Evolutionary conservation across 139 green algal species (phyloP).

Genomic region (Chlorella vulgaris): DNA sequence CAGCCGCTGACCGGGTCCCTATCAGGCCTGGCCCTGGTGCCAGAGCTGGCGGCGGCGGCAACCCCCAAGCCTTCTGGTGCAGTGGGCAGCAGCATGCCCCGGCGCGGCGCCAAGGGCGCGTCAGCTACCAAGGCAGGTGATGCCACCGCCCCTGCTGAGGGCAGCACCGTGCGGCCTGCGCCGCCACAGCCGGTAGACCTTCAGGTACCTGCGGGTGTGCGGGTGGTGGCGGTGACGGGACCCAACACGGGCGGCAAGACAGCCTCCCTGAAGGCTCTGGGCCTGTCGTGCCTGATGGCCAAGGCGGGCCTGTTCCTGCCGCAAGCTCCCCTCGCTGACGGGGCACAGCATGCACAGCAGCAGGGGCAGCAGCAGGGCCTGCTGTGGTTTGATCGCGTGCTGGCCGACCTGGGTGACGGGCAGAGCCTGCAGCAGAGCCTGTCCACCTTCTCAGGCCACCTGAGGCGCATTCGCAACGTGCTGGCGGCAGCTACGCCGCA

Average conservation of each 20-base stretch:
- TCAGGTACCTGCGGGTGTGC: conserved; percentile 43
- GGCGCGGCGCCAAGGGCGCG: neutral
- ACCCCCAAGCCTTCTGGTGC: neutral
- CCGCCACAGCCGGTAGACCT: conserved; percentile 59
- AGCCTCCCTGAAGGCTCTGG: conserved; percentile 79
- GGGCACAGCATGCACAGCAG: neutral
- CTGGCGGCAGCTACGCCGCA: conserved; percentile 30
- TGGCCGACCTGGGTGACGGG: conserved; percentile 82
- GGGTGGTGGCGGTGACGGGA: conserved; percentile 76
- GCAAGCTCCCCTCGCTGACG: conserved; percentile 1
- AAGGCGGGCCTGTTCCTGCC: conserved; percentile 81
- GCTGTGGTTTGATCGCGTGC: conserved; percentile 59
- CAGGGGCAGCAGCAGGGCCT: neutral
- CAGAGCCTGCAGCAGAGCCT: conserved; percentile 80
- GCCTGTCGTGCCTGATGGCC: conserved; percentile 75
- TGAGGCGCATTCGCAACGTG: conserved; percentile 54
- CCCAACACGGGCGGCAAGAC: conserved; percentile 90
- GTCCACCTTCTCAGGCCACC: conserved; percentile 81
- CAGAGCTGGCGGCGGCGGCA: conserved; percentile 20
- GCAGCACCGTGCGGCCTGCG: neutral
- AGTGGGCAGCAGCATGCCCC: conserved; percentile 7
- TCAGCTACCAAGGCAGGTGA: neutral
- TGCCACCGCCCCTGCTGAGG: neutral
- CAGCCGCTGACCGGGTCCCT: neutral
- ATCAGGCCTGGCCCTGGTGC: conserved; percentile 12